Evolutionary conservation across 768 basidiomycete genomes (phyloP), one percentile per base, ranked within the genome.

Genomic region (Mrakia frigida): DNA sequence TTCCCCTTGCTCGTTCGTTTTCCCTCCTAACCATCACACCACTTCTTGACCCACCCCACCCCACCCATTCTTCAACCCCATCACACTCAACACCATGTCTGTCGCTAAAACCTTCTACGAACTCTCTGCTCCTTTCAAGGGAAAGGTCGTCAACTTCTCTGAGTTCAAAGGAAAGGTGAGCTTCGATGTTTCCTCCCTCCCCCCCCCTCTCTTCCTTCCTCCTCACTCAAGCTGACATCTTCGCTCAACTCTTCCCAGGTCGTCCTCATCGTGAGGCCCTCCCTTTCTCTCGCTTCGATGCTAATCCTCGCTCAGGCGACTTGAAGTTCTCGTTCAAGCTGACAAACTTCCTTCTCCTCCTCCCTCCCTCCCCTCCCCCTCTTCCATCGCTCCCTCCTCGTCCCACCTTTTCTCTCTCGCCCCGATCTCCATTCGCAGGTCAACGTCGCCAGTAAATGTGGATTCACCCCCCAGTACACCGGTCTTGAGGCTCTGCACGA

Each of bases 401-500:
- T 43, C 3, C 6, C 67, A 10, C 67, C 4, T n/a, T 25, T 41
- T 13, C 67, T 25, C 7, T 68, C n/a, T 31, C 13, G 31, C 10
- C 31, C n/a, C 23, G 56, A 13, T n/a, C n/a, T 11, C 0, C 18
- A 10, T 3, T 14, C 28, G 2, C 28, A 56, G 56, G 56, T 70
- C 69, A 70, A 70, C 69, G 50, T 70, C 28, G 69, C 69, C 50
- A 35, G 46, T 23, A 13, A 70, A 11, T 73, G 83, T 69, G 83
- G 83, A 14, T 84, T 82, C 80, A 84, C 83, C 41, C 79, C 79
- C 41, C 82, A 81, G 71, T 85, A 83, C 77, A 81, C 80, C 87
- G 93, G 92, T 65, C 88, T 98, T 33, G 92, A 98, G 83, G 84
- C 84, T 25, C 85, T 94, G 25, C 88, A 95, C 83, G 87, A 93